Evolutionary conservation across 2,329 filamentous ascomycete genomes (phyloP), one percentile per base, ranked within the genome.

Genomic region (Aspergillaceae sp.): DNA sequence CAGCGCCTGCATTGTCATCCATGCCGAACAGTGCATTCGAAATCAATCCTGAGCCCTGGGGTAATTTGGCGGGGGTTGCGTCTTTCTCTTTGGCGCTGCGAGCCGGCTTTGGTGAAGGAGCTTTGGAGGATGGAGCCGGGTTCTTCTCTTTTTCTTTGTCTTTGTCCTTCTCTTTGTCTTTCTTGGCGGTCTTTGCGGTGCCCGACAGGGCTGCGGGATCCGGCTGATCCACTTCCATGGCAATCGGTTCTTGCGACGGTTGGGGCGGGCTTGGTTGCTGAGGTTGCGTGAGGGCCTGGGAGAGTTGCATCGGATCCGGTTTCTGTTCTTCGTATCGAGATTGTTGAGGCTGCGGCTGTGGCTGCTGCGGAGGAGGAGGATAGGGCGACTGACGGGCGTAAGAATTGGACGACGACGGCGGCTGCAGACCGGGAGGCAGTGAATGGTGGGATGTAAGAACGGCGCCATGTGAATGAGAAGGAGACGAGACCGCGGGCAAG

Each of bases 41-140:
- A 8, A 84, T 71, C 7, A 86, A 67, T 7, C 83, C 83, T 43
- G 79, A 83, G 11, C 82, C 82, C 37, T 76, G 71, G 4, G 79
- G 78, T 35, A 82, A 66, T 3, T 78, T 74, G 26, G 77, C 74
- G 4, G 64, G 74, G 5, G 62, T 50, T 19, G 19, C 19, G 47
- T 82, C 77, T 52, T 81, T 80, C 10, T 82, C 77, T 52, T 81
- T 80, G n/a, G 61, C 54, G 34, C 71, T 64, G 38, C 75, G 74
- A 11, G 64, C 57, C 10, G 76, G 72, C 52, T 82, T 82, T n/a
- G 74, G 73, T n/a, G 74, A 77, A 7, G 71, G 65, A 1, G 75
- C 66, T 48, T 75, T 71, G 4, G 78, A 76, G 27, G 74, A 73
- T 76, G 4, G 66, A 61, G 4, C 60, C 48, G 8, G 68, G 68